Evolutionary conservation across 2,329 filamentous ascomycete species (phyloP).

Genomic region (Trichophaea hybrida): DNA sequence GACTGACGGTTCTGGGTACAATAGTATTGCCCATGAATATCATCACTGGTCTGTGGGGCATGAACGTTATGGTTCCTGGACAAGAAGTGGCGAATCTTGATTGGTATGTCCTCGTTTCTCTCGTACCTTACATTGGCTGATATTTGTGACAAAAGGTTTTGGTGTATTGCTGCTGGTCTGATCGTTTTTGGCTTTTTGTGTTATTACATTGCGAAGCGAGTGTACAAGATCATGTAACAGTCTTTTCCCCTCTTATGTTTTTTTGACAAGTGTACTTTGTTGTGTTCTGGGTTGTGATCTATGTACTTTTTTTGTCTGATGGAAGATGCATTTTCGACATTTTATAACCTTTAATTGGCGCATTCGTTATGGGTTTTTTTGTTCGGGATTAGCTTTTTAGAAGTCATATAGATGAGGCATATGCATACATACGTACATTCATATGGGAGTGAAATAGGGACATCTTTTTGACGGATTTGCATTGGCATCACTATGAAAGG

Average conservation of each 20-base stretch:
- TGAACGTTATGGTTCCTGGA: conserved; percentile 94
- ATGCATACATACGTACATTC: too few relatives aligned
- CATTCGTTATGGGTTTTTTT: too few relatives aligned
- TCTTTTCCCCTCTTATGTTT: background rate
- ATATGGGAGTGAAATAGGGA: too few relatives aligned
- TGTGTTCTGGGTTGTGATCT: too few relatives aligned
- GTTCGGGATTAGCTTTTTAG: too few relatives aligned
- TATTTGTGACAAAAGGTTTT: conserved; percentile 36
- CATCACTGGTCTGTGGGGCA: conserved; percentile 94
- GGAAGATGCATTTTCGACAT: too few relatives aligned
- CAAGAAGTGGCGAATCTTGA: conserved; percentile 65
- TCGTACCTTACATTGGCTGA: conserved; percentile 1
- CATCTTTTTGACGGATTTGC: too few relatives aligned
- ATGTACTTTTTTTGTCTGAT: too few relatives aligned
- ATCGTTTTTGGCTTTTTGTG: conserved; percentile 65
- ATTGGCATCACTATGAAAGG: too few relatives aligned
- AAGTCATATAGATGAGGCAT: too few relatives aligned
- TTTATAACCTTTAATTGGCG: too few relatives aligned
- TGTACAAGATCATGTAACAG: conserved; percentile 59
- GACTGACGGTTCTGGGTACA: conserved; percentile 86
- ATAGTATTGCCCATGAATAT: conserved; percentile 99
- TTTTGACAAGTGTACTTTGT: too few relatives aligned
- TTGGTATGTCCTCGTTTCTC: conserved; percentile 48
- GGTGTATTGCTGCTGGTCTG: conserved; percentile 50
- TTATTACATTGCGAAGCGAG: conserved; percentile 67